Evolutionary conservation across 139 green algal genomes (phyloP).

Genomic region (Chloropicon primus): DNA sequence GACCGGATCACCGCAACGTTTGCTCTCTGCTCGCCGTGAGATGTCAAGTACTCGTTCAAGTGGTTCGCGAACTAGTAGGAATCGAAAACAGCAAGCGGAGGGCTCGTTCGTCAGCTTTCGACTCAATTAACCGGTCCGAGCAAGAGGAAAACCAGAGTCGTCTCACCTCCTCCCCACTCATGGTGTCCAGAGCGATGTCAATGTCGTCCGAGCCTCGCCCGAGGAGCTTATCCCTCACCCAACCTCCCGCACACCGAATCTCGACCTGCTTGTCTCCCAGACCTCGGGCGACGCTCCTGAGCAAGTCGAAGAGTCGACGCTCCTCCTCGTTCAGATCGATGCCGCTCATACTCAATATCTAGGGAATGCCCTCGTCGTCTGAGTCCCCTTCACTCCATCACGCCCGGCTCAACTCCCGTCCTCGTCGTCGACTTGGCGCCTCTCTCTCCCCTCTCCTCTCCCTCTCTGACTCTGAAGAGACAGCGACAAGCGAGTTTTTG

Average conservation of each 20-base stretch:
- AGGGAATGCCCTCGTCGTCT: no score
- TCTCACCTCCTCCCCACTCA: conserved; percentile 36
- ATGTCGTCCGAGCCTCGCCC: conserved; percentile 71
- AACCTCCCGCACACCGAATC: conserved; percentile 83
- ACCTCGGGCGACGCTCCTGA: conserved; percentile 42
- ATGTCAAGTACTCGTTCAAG: conserved; percentile 65
- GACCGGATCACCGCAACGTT: conserved; percentile 73
- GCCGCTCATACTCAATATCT: no score
- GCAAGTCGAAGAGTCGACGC: conserved; percentile 52
- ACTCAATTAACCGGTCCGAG: neutral
- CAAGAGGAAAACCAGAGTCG: neutral
- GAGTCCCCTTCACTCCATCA: no score
- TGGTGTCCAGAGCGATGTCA: conserved; percentile 90
- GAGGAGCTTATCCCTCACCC: conserved; percentile 94
- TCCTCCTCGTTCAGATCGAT: conserved; percentile 53
- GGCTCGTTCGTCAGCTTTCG: neutral
- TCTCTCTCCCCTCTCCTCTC: no score
- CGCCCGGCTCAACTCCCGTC: no score
- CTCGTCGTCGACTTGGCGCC: no score
- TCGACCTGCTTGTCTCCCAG: conserved; percentile 36
- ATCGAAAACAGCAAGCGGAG: neutral
- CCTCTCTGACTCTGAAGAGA: no score
- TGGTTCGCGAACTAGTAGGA: conserved; percentile 66
- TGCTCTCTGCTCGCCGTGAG: conserved; percentile 23
- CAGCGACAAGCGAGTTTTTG: no score